Base-by-base conservation (phyloP, 495 filamentous ascomycete species). In the Durotheca rogersii region DNA sequence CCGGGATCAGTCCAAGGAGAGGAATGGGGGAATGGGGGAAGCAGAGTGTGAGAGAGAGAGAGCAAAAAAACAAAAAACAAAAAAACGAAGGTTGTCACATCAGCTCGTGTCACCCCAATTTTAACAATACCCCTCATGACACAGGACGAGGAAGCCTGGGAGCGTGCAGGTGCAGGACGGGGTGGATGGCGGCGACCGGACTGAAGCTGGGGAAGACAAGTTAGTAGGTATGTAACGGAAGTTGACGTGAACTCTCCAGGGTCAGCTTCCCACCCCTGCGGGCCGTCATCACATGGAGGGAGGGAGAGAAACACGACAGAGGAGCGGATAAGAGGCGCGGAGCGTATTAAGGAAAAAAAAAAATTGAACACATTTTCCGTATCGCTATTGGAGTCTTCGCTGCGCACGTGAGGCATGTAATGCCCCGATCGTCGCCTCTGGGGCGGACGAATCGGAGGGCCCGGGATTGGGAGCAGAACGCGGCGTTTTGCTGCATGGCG, bases 1-100 rank as follows among this genome's bases (percentile, higher is more conserved):
- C 43, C 32, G n/a, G n/a, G 42, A 48, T 53, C 54, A 48, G 54
- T n/a, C n/a, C n/a, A n/a, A n/a, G n/a, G n/a, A n/a, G n/a, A n/a
- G n/a, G n/a, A n/a, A n/a, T n/a, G n/a, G n/a, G n/a, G n/a, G n/a
- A n/a, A n/a, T n/a, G n/a, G n/a, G n/a, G n/a, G n/a, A n/a, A n/a
- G n/a, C n/a, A n/a, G n/a, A n/a, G n/a, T n/a, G n/a, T n/a, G n/a
- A n/a, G n/a, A n/a, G n/a, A n/a, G n/a, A n/a, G n/a, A n/a, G n/a
- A n/a, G n/a, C n/a, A n/a, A n/a, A n/a, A n/a, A n/a, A n/a, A n/a
- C n/a, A n/a, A n/a, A n/a, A n/a, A n/a, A n/a, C n/a, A n/a, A n/a
- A n/a, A n/a, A n/a, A n/a, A 17, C 40, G 50, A 56, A 56, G 52
- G 44, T 49, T 49, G 38, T 52, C 54, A 44, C 33, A 48, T 58